Conservation (phyloP, 352 stramenopile genomes). For the Globisporangium spinosum region DNA sequence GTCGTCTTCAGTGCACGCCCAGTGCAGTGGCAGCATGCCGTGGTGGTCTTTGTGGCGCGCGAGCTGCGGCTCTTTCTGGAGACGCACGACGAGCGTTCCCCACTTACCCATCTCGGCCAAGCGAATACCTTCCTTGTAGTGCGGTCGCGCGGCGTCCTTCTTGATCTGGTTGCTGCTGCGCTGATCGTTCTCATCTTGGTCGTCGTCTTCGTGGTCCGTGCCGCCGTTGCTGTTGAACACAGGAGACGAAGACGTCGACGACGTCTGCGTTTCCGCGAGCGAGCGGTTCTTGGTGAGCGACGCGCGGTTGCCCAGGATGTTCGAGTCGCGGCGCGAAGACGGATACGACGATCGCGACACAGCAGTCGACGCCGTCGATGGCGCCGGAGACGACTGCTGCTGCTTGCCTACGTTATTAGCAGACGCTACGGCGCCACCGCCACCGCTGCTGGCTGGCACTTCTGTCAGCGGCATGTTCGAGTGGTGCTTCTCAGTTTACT, state of each 20-base stretch:
- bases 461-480: conserved; percentile 5
- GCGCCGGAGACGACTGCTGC: neutral
- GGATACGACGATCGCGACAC: conserved; percentile 11
- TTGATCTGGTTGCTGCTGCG: conserved; percentile 13
- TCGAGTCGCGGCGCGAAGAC: conserved; percentile 19
- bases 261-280: conserved; percentile 14
- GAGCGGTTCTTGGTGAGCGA: conserved; percentile 57
- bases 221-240: neutral
- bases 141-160: conserved; percentile 39
- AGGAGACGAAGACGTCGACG: conserved; percentile 22
- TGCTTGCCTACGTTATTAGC: neutral
- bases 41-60: conserved; percentile 79
- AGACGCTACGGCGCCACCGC: neutral
- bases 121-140: conserved; percentile 81
- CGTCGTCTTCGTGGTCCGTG: conserved; percentile 15
- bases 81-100: conserved; percentile 52
- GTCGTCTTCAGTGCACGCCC: conserved; percentile 80
- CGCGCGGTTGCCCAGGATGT: conserved; percentile 35
- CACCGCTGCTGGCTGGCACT: neutral
- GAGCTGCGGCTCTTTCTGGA: conserved; percentile 58
- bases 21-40: conserved; percentile 82
- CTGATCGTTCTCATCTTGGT: conserved; percentile 14
- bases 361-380: neutral
- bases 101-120: conserved; percentile 83
- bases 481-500: neutral